Conservation (phyloP, 305 asterid genomes). For the Fraxinus latifolia region DNA sequence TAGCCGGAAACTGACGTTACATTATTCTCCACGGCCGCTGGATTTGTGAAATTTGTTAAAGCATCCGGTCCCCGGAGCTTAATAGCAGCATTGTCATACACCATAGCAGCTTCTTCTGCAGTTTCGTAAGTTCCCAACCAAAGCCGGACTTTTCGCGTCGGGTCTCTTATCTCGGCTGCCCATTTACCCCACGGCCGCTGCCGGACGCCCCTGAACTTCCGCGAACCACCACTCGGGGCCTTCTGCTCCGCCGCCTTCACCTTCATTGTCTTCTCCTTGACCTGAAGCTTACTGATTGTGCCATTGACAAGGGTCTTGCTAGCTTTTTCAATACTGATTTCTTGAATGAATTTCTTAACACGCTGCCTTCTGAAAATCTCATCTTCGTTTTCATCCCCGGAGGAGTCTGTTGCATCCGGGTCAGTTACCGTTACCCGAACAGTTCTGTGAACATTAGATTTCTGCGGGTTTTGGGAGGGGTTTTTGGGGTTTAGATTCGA, state of each 20-base stretch:
- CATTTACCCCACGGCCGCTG: slow-evolving; percentile 77
- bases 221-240: slow-evolving; percentile 24
- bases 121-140: slow-evolving; percentile 78
- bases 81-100: slow-evolving; percentile 62
- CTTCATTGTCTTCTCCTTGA: slow-evolving; percentile 35
- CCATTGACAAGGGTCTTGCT: not conserved
- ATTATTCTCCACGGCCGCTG: slow-evolving; percentile 22
- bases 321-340: slow-evolving; percentile 39
- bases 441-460: slow-evolving; percentile 26
- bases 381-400: slow-evolving; percentile 47
- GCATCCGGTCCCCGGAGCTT: slow-evolving; percentile 70
- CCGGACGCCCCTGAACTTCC: slow-evolving; percentile 64
- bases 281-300: slow-evolving; percentile 12
- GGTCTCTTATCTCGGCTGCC: slow-evolving; percentile 76
- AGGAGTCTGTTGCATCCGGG: slow-evolving; percentile 67
- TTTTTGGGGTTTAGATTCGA: slow-evolving; percentile 20
- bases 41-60: slow-evolving; percentile 44
- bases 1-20: slow-evolving; percentile 42
- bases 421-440: slow-evolving; percentile 55
- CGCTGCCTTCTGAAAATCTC: slow-evolving; percentile 39
- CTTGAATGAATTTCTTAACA: slow-evolving; percentile 45
- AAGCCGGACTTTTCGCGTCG: slow-evolving; percentile 40
- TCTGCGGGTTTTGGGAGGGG: not conserved
- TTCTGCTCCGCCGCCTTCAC: not conserved
- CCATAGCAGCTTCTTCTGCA: slow-evolving; percentile 70